phyloP scores from a whole-genome alignment of 73 alveolate species.

The Tetrahymena malaccensis region DNA sequence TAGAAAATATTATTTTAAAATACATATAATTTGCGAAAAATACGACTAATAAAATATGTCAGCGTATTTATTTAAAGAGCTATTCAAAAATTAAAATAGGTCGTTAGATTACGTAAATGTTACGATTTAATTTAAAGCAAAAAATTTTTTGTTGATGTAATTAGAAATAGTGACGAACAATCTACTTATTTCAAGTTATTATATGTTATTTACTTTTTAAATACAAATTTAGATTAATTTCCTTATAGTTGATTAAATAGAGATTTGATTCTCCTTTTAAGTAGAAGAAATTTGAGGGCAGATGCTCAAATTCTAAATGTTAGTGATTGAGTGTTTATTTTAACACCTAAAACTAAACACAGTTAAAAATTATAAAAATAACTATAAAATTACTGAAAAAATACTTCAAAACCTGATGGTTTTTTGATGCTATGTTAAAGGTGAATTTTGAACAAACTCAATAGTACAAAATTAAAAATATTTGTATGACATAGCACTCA shows the following conservation, averaged over 20 bases:
- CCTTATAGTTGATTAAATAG: neutral
- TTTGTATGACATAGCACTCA: neutral
- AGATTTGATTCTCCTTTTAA: neutral
- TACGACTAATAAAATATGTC: neutral
- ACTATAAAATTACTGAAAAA: neutral
- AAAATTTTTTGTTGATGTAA: neutral
- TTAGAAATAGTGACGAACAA: neutral
- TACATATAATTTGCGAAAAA: neutral
- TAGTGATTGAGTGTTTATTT: neutral
- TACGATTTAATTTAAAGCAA: neutral
- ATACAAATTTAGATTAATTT: neutral
- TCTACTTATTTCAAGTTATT: neutral
- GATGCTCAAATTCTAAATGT: neutral
- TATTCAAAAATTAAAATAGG: neutral
- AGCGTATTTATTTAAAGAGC: neutral
- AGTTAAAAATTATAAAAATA: neutral
- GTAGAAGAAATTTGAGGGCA: neutral
- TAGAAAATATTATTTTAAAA: no score
- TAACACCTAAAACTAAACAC: neutral
- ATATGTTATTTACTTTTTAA: neutral
- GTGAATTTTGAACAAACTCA: neutral
- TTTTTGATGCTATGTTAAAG: neutral
- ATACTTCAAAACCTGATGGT: neutral
- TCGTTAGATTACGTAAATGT: neutral
- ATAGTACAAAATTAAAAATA: no score